Conservation (phyloP, 2,329 filamentous ascomycete species). For the Diaporthe capsici region DNA sequence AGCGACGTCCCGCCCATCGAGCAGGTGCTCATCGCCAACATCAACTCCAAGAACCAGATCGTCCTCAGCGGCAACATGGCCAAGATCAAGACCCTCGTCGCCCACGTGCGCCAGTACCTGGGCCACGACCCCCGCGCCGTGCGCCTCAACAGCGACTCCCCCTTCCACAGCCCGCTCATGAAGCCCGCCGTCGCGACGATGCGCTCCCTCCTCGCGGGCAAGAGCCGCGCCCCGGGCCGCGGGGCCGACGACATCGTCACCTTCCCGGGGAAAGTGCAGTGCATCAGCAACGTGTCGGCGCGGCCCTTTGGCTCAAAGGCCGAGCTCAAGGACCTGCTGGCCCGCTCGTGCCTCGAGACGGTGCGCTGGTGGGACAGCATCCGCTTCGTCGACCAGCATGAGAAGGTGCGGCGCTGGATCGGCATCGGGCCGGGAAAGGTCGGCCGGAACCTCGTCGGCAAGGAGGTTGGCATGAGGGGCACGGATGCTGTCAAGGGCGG, state of each 20-base stretch:
- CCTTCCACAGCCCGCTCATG: constrained; percentile 95
- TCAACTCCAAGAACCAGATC: constrained; percentile 97
- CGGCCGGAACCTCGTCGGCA: constrained; percentile 91
- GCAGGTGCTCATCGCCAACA: constrained; percentile 91
- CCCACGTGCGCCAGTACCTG: constrained; percentile 89
- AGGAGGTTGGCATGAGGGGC: constrained; percentile 90
- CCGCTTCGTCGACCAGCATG: constrained; percentile 86
- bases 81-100: constrained; percentile 83
- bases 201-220: constrained; percentile 74
- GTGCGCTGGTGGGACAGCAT: constrained; percentile 97
- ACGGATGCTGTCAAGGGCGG: constrained; percentile 86
- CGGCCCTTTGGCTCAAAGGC: constrained; percentile 80
- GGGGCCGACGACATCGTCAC: constrained; percentile 76
- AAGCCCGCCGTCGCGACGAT: constrained; percentile 84
- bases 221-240: constrained; percentile 66
- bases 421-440: constrained; percentile 96
- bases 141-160: constrained; percentile 86
- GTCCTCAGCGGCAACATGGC: constrained; percentile 91
- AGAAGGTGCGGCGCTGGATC: constrained; percentile 86
- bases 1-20: constrained; percentile 82
- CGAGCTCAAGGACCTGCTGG: constrained; percentile 83
- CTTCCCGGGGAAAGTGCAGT: constrained; percentile 82
- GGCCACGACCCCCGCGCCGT: constrained; percentile 94
- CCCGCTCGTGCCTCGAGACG: constrained; percentile 89
- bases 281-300: constrained; percentile 89